Evolutionary conservation across 2,329 filamentous ascomycete species (phyloP).

Genomic region (Fusarium chaquense): DNA sequence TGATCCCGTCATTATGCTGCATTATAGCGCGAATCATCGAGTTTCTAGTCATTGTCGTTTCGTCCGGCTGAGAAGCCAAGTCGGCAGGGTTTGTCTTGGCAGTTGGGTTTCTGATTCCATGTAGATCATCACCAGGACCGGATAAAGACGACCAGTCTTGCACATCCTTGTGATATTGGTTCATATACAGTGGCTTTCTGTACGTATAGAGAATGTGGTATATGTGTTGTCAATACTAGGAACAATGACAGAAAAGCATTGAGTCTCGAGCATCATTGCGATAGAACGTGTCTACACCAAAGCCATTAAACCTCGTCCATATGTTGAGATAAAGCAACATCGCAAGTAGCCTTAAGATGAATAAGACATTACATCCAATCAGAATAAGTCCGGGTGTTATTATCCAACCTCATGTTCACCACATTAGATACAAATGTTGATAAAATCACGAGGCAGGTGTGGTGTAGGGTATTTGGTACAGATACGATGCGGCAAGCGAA

Average conservation of each 20-base stretch:
- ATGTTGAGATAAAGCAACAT: neutral
- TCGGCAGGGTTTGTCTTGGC: neutral
- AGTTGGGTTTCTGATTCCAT: neutral
- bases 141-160: neutral
- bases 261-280: too few relatives aligned
- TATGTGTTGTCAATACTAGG: neutral
- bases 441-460: neutral
- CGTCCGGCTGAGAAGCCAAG: neutral
- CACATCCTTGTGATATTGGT: too few relatives aligned
- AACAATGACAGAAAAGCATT: neutral
- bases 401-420: neutral
- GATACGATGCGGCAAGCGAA: neutral
- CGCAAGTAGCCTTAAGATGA: neutral
- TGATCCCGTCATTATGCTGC: neutral
- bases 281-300: neutral
- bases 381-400: neutral
- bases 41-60: neutral
- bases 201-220: neutral
- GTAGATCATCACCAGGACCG: neutral
- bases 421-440: neutral
- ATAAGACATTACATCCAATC: neutral
- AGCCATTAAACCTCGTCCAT: neutral
- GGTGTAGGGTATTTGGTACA: neutral
- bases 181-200: neutral
- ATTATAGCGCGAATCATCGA: neutral